Percentiles rank a stretch among this genome's conserved stretches.
Conservation (phyloP, 768 basidiomycete genomes). For the Suillus plorans region DNA sequence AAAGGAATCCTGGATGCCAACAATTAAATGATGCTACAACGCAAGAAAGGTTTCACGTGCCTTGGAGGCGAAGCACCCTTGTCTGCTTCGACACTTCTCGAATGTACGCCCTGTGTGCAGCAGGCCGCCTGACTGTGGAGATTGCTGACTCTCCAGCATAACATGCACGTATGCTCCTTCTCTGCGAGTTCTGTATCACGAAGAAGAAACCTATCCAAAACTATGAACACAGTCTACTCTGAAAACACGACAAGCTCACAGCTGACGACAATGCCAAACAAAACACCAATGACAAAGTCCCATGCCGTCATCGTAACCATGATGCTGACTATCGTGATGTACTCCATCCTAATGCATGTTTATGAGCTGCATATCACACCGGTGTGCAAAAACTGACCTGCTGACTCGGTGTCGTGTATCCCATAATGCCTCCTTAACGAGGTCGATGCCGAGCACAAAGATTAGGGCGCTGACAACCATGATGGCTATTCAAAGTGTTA, state of each 20-base stretch:
- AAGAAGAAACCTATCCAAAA: constrained; percentile 77
- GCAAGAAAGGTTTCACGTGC: constrained; percentile 28
- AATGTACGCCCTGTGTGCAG: constrained; percentile 84
- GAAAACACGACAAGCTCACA: constrained; percentile 47
- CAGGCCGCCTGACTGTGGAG: constrained; percentile 90
- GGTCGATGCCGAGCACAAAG: constrained; percentile 91
- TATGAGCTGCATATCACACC: constrained; percentile 9
- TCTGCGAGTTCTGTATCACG: constrained; percentile 90
- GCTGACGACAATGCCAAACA: constrained; percentile 89
- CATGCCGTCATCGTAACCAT: constrained; percentile 91
- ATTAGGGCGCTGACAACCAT: constrained; percentile 91
- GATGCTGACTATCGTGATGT: constrained; percentile 81
- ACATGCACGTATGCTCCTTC: constrained; percentile 79
- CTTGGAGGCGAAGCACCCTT: constrained; percentile 84
- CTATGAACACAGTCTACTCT: not conserved
- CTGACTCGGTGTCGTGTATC: constrained; percentile 90
- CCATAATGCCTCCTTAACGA: constrained; percentile 95
- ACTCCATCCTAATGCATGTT: constrained; percentile 54
- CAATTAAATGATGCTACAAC: not conserved
- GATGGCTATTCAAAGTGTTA: constrained; percentile 53
- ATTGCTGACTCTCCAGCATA: constrained; percentile 82
- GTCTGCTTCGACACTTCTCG: constrained; percentile 93
- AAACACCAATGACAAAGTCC: constrained; percentile 93
- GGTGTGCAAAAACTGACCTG: constrained; percentile 42
- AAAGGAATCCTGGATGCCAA: constrained; percentile 62